These are phyloP conservation scores for Hortiboletus rubellus DNA, from an alignment of 1,284 basidiomycete species.

Conservation along the genomic window DNA sequence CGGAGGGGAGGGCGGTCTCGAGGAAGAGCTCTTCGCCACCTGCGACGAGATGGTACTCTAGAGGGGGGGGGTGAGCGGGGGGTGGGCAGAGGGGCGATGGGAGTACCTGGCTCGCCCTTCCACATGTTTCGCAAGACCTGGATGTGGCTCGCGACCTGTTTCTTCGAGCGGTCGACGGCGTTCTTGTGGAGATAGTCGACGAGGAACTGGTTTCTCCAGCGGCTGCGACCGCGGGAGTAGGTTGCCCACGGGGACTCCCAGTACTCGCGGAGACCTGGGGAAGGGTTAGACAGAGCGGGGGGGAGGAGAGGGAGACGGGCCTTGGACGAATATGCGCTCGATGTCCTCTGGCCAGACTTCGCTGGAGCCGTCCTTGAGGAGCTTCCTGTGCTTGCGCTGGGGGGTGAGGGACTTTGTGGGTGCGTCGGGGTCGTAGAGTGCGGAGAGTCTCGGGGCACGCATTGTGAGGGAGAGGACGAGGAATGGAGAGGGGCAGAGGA, in stretches of 20 bases:
- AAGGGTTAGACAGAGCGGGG: constrained; percentile 2
- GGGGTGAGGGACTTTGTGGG: constrained; percentile 59
- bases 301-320: constrained; percentile 35
- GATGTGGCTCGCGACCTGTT: constrained; percentile 82
- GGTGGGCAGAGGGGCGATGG: constrained; percentile 1
- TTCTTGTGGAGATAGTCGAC: constrained; percentile 70
- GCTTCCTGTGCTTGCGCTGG: constrained; percentile 77
- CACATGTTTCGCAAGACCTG: constrained; percentile 83
- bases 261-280: constrained; percentile 65
- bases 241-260: constrained; percentile 78
- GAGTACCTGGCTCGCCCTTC: constrained; percentile 71
- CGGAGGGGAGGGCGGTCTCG: constrained; percentile 46
- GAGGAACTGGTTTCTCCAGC: constrained; percentile 80
- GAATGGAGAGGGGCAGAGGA: constrained; percentile 11
- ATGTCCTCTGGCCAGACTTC: constrained; percentile 80
- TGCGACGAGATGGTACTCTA: constrained; percentile 66
- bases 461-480: constrained; percentile 31
- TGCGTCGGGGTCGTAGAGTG: constrained; percentile 32
- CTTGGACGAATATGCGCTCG: constrained; percentile 75
- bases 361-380: constrained; percentile 76
- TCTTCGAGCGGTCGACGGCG: constrained; percentile 71
- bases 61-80: constrained; percentile 28
- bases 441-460: constrained; percentile 27
- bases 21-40: constrained; percentile 69
- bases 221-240: constrained; percentile 70